phyloP scores from a whole-genome alignment of 2,329 filamentous ascomycete genomes.

The Zymoseptoria brevis region DNA sequence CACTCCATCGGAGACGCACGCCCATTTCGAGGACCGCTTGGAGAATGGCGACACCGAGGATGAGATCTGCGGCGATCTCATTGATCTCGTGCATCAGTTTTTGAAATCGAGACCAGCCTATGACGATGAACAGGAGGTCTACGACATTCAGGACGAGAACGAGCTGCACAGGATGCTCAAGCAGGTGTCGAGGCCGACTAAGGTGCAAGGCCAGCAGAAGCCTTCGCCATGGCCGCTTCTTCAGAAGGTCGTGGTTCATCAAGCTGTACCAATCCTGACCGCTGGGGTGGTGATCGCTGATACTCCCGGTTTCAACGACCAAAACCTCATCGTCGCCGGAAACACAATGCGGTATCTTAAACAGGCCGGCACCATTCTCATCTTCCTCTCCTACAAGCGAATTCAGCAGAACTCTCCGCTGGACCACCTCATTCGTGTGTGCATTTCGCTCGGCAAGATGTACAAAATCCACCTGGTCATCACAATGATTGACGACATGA shows the following conservation, averaged over 20 bases:
- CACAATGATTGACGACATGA: constrained; percentile 13
- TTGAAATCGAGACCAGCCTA: neutral
- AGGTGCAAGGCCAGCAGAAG: neutral
- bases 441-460: constrained; percentile 4
- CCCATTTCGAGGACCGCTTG: neutral
- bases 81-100: neutral
- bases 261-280: constrained; percentile 6
- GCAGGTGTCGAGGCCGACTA: neutral
- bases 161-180: neutral
- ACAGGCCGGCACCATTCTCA: constrained; percentile 6
- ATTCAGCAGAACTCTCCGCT: constrained; percentile 3
- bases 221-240: constrained; percentile 15
- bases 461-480: constrained; percentile 4
- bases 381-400: constrained; percentile 2
- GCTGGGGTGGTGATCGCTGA: constrained; percentile 14
- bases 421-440: neutral
- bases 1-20: neutral
- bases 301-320: constrained; percentile 13
- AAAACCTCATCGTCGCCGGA: constrained; percentile 10
- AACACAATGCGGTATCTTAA: constrained; percentile 11
- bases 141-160: neutral
- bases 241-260: constrained; percentile 7
- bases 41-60: neutral
- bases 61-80: neutral
- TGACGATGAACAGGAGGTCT: neutral